Base-by-base conservation (phyloP, 352 stramenopile species). In the Globisporangium canariense region DNA sequence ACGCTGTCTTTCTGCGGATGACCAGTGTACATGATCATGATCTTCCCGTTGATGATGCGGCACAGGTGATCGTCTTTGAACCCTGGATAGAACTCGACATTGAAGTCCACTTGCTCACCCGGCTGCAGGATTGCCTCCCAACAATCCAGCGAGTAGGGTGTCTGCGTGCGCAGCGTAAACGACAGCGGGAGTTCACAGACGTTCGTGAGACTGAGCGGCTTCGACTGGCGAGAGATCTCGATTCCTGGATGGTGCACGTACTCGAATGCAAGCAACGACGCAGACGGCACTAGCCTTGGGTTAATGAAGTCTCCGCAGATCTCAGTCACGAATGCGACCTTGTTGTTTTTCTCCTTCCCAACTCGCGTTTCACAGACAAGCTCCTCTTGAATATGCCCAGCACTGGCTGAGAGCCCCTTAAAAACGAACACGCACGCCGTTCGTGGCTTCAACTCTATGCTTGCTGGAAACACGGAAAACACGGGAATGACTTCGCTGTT, bases 371-470 rank as follows among this genome's bases (percentile, higher is more conserved):
- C 90, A 46, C 94, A 98, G 8, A 97, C 75, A 11, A 98, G 69
- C 13, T 92, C 73, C 67, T 98, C 95, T 40, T 78, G 64, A 25
- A 96, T 72, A 2, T 75, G 36, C 9, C 92, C 91, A 20, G 86
- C 58, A 0, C 59, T 67, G 1, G 76, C 71, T 0, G 86, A 96
- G 46, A 94, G 70, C 0, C 90, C 95, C 58, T 92, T 92, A 60
- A 98, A 97, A 1, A 93, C 83, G 69, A 98, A 98, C 5, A 95
- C 84, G 40, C 94, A 98, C 2, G 93, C 94, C 3, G 96, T 98
- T 20, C 93, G 77, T 1, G 95, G 94, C 52, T 97, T 97, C 22
- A 98, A 81, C 65, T 97, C 89, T 40, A 98, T 97, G 4, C 90
- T 93, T 47, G 77, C 77, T 3, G 93, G 93, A 41, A 96, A 93